A percentile compares a stretch with the other conserved stretches of the same genome.
Evolutionary conservation across 1,284 basidiomycete species (phyloP).

Genomic region (Ganoderma lingzhi): DNA sequence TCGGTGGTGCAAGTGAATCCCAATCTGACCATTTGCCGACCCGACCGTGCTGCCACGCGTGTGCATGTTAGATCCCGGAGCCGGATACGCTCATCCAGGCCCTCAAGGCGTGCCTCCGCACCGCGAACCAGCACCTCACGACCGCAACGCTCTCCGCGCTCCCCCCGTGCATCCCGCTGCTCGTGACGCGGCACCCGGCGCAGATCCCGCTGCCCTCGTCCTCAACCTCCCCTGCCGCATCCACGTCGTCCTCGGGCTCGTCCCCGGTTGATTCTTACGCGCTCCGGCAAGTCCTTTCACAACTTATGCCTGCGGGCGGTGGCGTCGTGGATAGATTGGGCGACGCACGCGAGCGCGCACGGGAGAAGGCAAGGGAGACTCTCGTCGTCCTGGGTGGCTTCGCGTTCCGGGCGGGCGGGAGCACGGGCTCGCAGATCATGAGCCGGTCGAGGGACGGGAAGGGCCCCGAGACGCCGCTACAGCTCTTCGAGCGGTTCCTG

Average conservation of each 20-base stretch:
- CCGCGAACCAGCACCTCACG: conserved; percentile 84
- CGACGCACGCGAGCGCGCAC: conserved; percentile 76
- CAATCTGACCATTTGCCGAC: conserved; percentile 1
- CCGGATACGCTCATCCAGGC: conserved; percentile 70
- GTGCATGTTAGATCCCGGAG: conserved; percentile 63
- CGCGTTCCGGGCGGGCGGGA: conserved; percentile 62
- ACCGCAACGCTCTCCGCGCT: conserved; percentile 74
- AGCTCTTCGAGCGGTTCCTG: conserved; percentile 80
- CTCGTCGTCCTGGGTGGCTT: conserved; percentile 76
- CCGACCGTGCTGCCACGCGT: not conserved
- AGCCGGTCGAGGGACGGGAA: conserved; percentile 68
- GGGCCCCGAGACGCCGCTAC: conserved; percentile 77
- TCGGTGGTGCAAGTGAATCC: not conserved
- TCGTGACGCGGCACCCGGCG: conserved; percentile 51
- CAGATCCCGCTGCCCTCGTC: conserved; percentile 47
- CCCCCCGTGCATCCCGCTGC: conserved; percentile 67
- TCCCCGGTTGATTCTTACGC: conserved; percentile 59
- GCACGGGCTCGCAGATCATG: conserved; percentile 48
- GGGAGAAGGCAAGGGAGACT: conserved; percentile 79
- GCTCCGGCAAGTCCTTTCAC: conserved; percentile 70
- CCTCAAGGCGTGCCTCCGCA: conserved; percentile 80
- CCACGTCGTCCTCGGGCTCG: conserved; percentile 53
- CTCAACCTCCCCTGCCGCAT: conserved; percentile 56
- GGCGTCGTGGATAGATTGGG: conserved; percentile 86
- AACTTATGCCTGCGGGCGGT: conserved; percentile 72